Percentiles rank a stretch among this genome's conserved stretches.
Conservation (phyloP, 1,284 basidiomycete genomes). For the Malassezia nana region DNA sequence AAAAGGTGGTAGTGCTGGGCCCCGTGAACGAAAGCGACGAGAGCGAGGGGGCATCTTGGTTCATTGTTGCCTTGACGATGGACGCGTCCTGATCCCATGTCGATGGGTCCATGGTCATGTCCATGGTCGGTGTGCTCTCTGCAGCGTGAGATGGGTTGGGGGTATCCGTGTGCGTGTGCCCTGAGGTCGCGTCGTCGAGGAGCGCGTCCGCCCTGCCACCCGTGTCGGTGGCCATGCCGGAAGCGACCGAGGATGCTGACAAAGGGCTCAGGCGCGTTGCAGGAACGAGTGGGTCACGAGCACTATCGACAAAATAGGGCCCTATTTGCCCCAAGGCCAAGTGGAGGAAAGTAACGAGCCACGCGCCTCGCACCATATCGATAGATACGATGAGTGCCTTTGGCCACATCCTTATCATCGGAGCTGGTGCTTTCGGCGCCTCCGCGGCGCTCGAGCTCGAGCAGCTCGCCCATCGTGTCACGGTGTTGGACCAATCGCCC, state of each 20-base stretch:
- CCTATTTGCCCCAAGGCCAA: not conserved
- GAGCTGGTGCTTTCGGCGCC: slow-evolving; percentile 77
- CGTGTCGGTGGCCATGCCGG: not conserved
- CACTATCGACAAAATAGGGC: not conserved
- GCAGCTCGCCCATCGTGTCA: slow-evolving; percentile 59
- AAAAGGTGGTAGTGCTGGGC: not conserved
- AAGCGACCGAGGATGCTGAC: not conserved
- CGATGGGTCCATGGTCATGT: not conserved
- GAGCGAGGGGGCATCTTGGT: not conserved
- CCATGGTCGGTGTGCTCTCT: not conserved
- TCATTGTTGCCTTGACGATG: not conserved
- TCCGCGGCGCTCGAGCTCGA: slow-evolving; percentile 71
- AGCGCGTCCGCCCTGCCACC: not conserved
- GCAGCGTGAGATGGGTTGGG: not conserved
- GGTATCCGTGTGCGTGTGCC: not conserved
- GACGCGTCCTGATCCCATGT: not conserved
- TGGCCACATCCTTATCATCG: slow-evolving; percentile 53
- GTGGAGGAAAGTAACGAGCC: not conserved
- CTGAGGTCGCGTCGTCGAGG: not conserved
- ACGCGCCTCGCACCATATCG: too few relatives aligned
- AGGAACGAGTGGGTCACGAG: not conserved
- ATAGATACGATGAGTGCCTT: slow-evolving; percentile 8
- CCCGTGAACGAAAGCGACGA: not conserved
- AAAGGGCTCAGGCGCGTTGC: not conserved
- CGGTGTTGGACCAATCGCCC: slow-evolving; percentile 53